Evolutionary conservation across 1,284 basidiomycete genomes (phyloP).

Genomic region (Trametes hirsuta): DNA sequence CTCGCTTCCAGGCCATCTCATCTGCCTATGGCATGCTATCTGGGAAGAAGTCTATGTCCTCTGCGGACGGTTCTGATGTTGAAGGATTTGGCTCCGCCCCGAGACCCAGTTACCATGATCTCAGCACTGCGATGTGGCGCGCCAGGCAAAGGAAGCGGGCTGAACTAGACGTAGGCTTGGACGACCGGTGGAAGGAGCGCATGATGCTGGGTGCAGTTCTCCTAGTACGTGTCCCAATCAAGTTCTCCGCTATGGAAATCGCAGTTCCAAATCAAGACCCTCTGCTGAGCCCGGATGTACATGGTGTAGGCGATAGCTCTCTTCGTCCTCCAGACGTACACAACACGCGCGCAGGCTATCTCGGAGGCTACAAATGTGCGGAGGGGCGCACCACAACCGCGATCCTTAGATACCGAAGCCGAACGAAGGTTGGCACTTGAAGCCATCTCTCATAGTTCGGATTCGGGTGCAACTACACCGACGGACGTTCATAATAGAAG

Average conservation of each 20-base stretch:
- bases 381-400: background rate
- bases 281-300: background rate
- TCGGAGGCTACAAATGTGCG: slow-evolving; percentile 11
- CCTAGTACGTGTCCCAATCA: slow-evolving; percentile 42
- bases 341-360: slow-evolving; percentile 28
- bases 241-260: background rate
- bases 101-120: slow-evolving; percentile 32
- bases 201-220: slow-evolving; percentile 51
- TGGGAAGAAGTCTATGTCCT: slow-evolving; percentile 32
- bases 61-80: slow-evolving; percentile 35
- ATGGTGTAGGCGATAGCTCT: slow-evolving; percentile 25
- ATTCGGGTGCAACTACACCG: too few species aligned
- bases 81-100: slow-evolving; percentile 38
- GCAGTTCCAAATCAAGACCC: too few species aligned
- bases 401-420: background rate
- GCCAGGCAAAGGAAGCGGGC: slow-evolving; percentile 46
- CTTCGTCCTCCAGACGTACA: slow-evolving; percentile 34
- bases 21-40: slow-evolving; percentile 62
- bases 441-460: too few species aligned
- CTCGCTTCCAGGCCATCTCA: slow-evolving; percentile 64
- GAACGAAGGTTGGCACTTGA: too few species aligned
- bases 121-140: slow-evolving; percentile 39
- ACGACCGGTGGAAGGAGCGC: slow-evolving; percentile 62
- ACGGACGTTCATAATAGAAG: too few species aligned
- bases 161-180: slow-evolving; percentile 37